Percentiles rank a stretch among this genome's conserved stretches.
Conservation (phyloP, 345 rosid genomes). For the Mangifera indica region DNA sequence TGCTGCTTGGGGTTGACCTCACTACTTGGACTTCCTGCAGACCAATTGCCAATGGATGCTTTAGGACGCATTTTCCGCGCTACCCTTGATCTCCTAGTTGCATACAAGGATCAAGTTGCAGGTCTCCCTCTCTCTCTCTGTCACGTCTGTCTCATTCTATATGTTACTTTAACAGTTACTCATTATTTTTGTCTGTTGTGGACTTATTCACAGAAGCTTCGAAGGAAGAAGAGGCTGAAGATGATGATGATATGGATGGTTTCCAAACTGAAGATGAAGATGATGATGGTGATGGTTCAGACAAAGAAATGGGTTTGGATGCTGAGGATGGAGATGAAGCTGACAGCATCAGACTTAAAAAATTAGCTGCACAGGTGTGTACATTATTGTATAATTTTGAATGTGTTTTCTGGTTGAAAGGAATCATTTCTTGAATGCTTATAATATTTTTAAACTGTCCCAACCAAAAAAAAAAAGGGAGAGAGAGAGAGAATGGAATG, state of each 20-base stretch:
- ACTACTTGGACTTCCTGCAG: slow-evolving; percentile 76
- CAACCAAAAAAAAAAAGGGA: neutral
- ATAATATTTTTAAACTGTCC: neutral
- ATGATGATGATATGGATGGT: slow-evolving; percentile 94
- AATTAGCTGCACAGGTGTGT: slow-evolving; percentile 87
- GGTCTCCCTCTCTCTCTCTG: slow-evolving; percentile 41
- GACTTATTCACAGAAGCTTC: slow-evolving; percentile 61
- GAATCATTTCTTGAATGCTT: neutral
- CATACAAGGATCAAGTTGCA: slow-evolving; percentile 92
- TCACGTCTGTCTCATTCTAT: neutral
- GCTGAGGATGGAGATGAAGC: slow-evolving; percentile 96
- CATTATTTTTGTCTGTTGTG: neutral
- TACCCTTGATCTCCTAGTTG: slow-evolving; percentile 80
- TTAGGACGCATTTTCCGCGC: slow-evolving; percentile 82
- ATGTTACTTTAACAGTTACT: neutral
- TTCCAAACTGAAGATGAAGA: slow-evolving; percentile 86
- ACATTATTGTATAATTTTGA: slow-evolving; percentile 4
- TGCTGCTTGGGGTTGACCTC: slow-evolving; percentile 97
- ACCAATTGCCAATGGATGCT: slow-evolving; percentile 87
- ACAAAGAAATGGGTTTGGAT: slow-evolving; percentile 93
- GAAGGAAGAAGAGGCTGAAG: slow-evolving; percentile 73
- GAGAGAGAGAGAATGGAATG: too few relatives aligned
- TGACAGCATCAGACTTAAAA: slow-evolving; percentile 69
- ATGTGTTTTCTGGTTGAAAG: neutral
- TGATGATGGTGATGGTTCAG: slow-evolving; percentile 81